Evolutionary conservation across 2,329 filamentous ascomycete species (phyloP).

Genomic region (Epichloe amarillans): DNA sequence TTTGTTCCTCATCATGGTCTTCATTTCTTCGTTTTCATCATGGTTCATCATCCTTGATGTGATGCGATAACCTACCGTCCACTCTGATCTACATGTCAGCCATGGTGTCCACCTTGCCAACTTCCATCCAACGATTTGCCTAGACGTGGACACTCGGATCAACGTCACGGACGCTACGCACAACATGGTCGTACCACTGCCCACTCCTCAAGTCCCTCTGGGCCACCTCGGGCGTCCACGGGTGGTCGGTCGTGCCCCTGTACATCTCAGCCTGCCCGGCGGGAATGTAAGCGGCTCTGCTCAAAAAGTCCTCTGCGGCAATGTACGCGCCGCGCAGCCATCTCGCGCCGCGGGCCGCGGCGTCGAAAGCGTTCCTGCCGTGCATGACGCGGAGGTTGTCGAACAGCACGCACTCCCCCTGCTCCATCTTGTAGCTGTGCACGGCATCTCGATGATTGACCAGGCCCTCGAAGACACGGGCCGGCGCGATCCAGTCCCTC

Average conservation of each 20-base stretch:
- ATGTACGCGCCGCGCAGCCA: constrained; percentile 85
- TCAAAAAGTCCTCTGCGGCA: constrained; percentile 34
- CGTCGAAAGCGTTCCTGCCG: constrained; percentile 64
- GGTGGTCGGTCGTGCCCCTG: constrained; percentile 6
- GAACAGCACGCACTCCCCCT: constrained; percentile 93
- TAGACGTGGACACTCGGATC: constrained; percentile 7
- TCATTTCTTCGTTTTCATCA: too few species aligned
- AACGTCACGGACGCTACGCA: constrained; percentile 12
- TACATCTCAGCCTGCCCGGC: constrained; percentile 13
- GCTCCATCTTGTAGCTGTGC: constrained; percentile 58
- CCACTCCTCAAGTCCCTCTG: constrained; percentile 13
- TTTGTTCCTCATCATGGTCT: too few species aligned
- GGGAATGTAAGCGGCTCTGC: constrained; percentile 20
- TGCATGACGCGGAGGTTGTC: constrained; percentile 80
- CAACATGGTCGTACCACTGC: constrained; percentile 16
- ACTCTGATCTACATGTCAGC: too few species aligned
- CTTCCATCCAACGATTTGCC: too few species aligned
- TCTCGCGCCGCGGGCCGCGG: constrained; percentile 45
- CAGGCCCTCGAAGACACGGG: constrained; percentile 40
- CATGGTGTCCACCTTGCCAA: too few species aligned
- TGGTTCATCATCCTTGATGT: too few species aligned
- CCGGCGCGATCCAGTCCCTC: constrained; percentile 32
- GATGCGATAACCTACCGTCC: too few species aligned
- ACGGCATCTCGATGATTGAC: constrained; percentile 46
- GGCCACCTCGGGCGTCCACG: constrained; percentile 15